These are phyloP conservation scores for Eurotiales sp. DNA, from an alignment of 2,329 filamentous ascomycete species.

Conservation along the genomic window DNA sequence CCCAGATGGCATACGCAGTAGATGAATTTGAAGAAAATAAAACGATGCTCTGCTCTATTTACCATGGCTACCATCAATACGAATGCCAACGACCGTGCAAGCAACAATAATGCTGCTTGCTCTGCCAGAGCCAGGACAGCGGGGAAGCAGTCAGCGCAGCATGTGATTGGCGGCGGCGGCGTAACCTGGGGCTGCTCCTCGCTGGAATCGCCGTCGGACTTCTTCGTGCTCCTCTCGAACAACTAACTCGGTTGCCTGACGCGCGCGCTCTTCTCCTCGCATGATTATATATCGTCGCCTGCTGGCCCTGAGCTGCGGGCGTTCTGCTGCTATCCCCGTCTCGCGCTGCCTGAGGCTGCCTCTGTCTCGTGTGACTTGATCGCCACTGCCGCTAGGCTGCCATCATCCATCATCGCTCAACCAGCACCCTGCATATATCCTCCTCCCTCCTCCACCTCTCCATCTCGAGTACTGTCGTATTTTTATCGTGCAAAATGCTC, in stretches of 20 bases:
- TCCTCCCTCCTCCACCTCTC: too few relatives aligned
- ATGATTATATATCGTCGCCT: not conserved
- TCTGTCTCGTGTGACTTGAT: conserved; percentile 2
- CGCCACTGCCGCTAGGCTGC: conserved; percentile 13
- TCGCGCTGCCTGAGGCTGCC: not conserved
- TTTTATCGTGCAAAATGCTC: conserved; percentile 32
- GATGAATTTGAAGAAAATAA: too few relatives aligned
- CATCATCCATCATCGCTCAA: not conserved
- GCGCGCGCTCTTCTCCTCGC: not conserved
- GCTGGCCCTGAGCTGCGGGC: not conserved
- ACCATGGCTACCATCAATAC: too few relatives aligned
- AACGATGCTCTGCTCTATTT: too few relatives aligned
- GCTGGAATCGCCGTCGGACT: too few relatives aligned
- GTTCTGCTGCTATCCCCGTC: not conserved
- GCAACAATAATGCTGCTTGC: not conserved
- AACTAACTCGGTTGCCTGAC: conserved; percentile 14
- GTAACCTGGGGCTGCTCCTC: too few relatives aligned
- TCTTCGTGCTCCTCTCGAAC: not conserved
- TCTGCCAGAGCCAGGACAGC: too few relatives aligned
- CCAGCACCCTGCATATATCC: not conserved
- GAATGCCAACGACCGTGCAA: too few relatives aligned
- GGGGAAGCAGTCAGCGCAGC: not conserved
- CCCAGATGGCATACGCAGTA: too few relatives aligned
- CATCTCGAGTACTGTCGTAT: too few relatives aligned
- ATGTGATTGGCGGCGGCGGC: not conserved